phyloP scores from a whole-genome alignment of 208 protist species.

The Spongospora subterranea region DNA sequence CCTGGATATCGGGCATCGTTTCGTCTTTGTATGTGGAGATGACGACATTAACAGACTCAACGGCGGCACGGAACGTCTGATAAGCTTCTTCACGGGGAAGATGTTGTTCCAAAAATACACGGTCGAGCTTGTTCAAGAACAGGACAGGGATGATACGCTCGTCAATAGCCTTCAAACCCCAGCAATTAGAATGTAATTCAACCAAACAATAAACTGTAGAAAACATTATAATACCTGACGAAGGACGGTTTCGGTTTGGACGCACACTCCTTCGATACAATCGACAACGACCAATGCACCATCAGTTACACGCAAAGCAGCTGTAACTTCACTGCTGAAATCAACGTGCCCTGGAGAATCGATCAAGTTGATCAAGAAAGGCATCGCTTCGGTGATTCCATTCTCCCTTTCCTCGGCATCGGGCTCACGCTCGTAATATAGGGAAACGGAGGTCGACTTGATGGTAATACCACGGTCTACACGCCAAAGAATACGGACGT shows the following conservation, averaged over 20 bases:
- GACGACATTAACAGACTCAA: conserved; percentile 93
- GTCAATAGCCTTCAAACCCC: conserved; percentile 79
- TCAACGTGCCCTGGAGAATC: conserved; percentile 97
- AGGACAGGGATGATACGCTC: conserved; percentile 98
- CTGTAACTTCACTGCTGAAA: conserved; percentile 98
- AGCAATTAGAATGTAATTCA: background rate
- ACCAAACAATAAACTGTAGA: background rate
- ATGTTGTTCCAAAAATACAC: conserved; percentile 92
- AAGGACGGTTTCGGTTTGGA: conserved; percentile 99
- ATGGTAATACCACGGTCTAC: conserved; percentile 99
- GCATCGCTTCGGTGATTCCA: conserved; percentile 64
- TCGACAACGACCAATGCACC: conserved; percentile 99
- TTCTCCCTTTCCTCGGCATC: conserved; percentile 63
- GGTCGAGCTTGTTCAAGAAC: conserved; percentile 99
- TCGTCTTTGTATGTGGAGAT: conserved; percentile 96
- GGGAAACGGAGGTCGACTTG: conserved; percentile 98
- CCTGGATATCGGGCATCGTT: conserved; percentile 86
- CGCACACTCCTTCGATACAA: conserved; percentile 97
- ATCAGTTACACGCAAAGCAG: conserved; percentile 98
- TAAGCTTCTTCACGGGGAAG: conserved; percentile 84
- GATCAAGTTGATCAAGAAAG: conserved; percentile 98
- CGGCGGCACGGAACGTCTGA: conserved; percentile 81
- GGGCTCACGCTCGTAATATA: conserved; percentile 93
- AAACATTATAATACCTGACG: conserved; percentile 74
- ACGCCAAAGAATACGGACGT: background rate